phyloP scores from a whole-genome alignment of 2,329 filamentous ascomycete species.

The Aspergillus brunneoviolaceus region DNA sequence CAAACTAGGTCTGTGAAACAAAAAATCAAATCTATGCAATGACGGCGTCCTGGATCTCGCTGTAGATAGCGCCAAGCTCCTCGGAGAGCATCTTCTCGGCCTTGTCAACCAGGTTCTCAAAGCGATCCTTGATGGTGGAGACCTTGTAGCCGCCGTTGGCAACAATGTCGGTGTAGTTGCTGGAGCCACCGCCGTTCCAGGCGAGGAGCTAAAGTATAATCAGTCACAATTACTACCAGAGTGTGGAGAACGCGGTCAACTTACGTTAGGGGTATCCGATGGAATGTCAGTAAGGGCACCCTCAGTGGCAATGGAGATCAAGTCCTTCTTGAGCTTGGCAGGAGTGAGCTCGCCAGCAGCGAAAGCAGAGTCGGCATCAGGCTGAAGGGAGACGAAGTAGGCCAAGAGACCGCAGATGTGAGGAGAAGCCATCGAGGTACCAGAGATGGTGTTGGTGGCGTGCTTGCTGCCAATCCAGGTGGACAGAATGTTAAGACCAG shows the following conservation, averaged over 20 bases:
- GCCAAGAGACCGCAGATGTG: constrained; percentile 95
- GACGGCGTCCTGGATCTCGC: constrained; percentile 43
- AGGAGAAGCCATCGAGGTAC: constrained; percentile 98
- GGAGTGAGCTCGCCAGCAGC: constrained; percentile 86
- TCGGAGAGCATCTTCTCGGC: constrained; percentile 47
- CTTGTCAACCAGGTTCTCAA: constrained; percentile 47
- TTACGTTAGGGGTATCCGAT: constrained; percentile 77
- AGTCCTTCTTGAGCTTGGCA: constrained; percentile 85
- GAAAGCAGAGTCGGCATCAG: constrained; percentile 83
- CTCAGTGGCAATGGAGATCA: constrained; percentile 79
- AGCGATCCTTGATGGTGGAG: constrained; percentile 37
- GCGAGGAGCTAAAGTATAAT: constrained; percentile 65
- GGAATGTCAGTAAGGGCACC: constrained; percentile 80
- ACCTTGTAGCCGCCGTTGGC: constrained; percentile 68
- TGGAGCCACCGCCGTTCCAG: constrained; percentile 96
- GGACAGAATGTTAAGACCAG: constrained; percentile 92
- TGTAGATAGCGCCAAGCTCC: constrained; percentile 50
- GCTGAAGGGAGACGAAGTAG: constrained; percentile 97
- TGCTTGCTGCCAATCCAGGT: constrained; percentile 98
- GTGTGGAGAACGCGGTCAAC: constrained; percentile 23
- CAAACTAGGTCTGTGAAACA: constrained; percentile 8
- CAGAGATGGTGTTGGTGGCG: constrained; percentile 97
- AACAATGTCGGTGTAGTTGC: constrained; percentile 85
- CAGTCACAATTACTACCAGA: constrained; percentile 10
- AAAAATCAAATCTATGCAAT: constrained; percentile 44